Evolutionary conservation across 1,139 yeast genomes (phyloP), one percentile per base, ranked within the genome.

Genomic region (Hyphopichia pseudoburtonii): DNA sequence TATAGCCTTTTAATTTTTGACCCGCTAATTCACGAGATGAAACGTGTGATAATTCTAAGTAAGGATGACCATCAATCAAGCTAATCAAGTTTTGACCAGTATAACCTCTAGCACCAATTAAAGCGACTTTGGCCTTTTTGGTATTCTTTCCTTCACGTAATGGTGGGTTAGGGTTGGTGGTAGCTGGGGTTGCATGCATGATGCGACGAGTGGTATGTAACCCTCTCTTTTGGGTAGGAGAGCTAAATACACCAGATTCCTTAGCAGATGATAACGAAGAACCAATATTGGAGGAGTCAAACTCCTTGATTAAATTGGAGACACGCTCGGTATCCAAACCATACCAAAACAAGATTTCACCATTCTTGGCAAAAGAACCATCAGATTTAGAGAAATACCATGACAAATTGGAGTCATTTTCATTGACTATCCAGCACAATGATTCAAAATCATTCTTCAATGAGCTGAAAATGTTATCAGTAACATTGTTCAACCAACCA

Each of bases 81-180:
- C 83, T 78, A 50, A 92, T 88, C 61, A 92, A 76, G 52, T 92
- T 92, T 66, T 86, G 96, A 24, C 98, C 99, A 22, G 97, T 90
- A 66, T 80, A 88, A 28, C 99, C 99, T 67, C 99, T 84, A 29
- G 98, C 99, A 52, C 99, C 99, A 57, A 92, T 90, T 51, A 92
- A 76, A 1, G 97, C 98, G 34, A 94, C 90, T 43, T 79, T 80
- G 28, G 87, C 70, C 42, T 77, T 78, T 36, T 69, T 61, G 32
- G 73, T 70, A 65, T 82, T 86, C 33, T 77, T 60, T 25, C 88
- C 94, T 39, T 73, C 70, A 42, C 70, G 70, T 32, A 77, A 50
- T 16, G 94, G 92, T 10, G 90, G 88, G 57, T 83, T 85, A 38
- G 95, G 92, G 58, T 82, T 78, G 30, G 84, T 62, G 14, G 73